Evolutionary conservation across 495 filamentous ascomycete species (phyloP).

Genomic region (Bacidia rubella): DNA sequence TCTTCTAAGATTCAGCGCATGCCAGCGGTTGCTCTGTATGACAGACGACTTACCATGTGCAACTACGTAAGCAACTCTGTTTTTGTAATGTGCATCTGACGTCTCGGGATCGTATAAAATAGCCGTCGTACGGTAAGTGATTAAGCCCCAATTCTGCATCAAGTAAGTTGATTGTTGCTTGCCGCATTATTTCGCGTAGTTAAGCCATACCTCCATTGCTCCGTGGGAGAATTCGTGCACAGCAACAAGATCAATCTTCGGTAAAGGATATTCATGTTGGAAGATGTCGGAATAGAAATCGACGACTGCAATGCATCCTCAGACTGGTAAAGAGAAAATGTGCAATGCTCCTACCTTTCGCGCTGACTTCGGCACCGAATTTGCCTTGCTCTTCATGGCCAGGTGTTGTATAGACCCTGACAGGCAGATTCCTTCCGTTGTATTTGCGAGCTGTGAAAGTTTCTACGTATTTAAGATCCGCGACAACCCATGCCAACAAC

Average conservation of each 20-base stretch:
- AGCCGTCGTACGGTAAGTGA: slow-evolving; percentile 89
- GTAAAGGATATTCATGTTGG: slow-evolving; percentile 85
- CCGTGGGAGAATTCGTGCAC: slow-evolving; percentile 79
- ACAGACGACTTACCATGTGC: slow-evolving; percentile 42
- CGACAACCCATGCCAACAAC: slow-evolving; percentile 87
- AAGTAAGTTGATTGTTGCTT: slow-evolving; percentile 48
- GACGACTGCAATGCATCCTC: slow-evolving; percentile 54
- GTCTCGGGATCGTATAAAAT: slow-evolving; percentile 85
- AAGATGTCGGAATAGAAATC: slow-evolving; percentile 95
- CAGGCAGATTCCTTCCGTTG: slow-evolving; percentile 76
- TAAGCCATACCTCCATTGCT: slow-evolving; percentile 21
- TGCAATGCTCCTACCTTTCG: background rate
- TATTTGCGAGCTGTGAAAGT: slow-evolving; percentile 77
- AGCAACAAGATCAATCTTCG: slow-evolving; percentile 87
- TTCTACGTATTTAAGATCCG: slow-evolving; percentile 94
- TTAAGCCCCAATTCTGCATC: slow-evolving; percentile 86
- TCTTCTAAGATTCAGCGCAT: slow-evolving; percentile 29
- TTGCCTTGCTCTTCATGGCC: slow-evolving; percentile 79
- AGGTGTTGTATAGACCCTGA: slow-evolving; percentile 86
- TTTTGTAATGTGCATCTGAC: slow-evolving; percentile 76
- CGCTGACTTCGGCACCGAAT: slow-evolving; percentile 75
- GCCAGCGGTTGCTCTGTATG: slow-evolving; percentile 8
- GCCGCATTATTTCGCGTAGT: slow-evolving; percentile 5
- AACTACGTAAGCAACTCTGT: slow-evolving; percentile 86
- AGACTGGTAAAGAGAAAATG: background rate